Evolutionary conservation across 108 stramenopile species (phyloP).

Genomic region (Skeletonema menzelii): DNA sequence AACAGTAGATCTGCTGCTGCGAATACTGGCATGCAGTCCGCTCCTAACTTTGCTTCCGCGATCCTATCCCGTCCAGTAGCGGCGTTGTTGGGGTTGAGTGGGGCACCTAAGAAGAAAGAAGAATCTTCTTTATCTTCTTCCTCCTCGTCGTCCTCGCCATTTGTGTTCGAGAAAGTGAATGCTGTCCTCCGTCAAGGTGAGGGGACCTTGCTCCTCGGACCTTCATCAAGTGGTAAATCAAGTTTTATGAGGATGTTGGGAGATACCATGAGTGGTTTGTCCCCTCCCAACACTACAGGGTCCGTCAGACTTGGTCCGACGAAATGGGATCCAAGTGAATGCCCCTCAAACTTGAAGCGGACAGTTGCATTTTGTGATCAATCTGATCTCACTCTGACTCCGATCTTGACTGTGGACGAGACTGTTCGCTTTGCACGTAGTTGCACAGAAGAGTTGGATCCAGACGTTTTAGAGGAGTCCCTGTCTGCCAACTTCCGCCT

Average conservation of each 20-base stretch:
- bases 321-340: neutral
- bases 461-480: neutral
- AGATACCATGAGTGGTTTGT: neutral
- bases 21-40: neutral
- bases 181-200: neutral
- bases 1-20: neutral
- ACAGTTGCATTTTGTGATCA: neutral
- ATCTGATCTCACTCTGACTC: slow-evolving; percentile 6
- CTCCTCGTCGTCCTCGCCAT: neutral
- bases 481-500: neutral
- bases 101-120: neutral
- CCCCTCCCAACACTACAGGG: neutral
- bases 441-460: neutral
- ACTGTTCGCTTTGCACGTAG: neutral
- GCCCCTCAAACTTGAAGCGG: neutral
- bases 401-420: slow-evolving; percentile 1
- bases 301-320: neutral
- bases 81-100: neutral
- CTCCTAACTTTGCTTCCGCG: neutral
- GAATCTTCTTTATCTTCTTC: no score
- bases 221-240: neutral
- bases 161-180: neutral
- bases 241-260: neutral
- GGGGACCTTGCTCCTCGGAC: neutral
- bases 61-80: neutral